Conservation (phyloP, 306 rosid species). For the Casuarina cunninghamiana region DNA sequence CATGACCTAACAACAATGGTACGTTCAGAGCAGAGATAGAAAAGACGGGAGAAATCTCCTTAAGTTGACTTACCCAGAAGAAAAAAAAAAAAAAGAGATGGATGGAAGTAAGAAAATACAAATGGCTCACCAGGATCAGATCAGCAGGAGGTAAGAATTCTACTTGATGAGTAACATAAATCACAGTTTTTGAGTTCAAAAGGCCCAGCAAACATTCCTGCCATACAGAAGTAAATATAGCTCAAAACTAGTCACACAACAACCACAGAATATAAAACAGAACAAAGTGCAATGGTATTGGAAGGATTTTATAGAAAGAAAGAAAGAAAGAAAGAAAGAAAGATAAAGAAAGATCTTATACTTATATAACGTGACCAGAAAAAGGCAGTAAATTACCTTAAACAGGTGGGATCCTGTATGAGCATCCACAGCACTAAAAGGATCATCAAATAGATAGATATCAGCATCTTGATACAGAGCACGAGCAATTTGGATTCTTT, state of each 20-base stretch:
- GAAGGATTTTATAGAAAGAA: not conserved
- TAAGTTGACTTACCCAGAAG: not conserved
- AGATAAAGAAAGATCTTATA: not conserved
- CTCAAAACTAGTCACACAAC: not conserved
- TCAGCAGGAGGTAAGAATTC: slow-evolving; percentile 76
- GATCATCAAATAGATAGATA: slow-evolving; percentile 90
- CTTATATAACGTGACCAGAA: slow-evolving; percentile 12
- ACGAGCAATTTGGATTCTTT: slow-evolving; percentile 88
- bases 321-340: not conserved
- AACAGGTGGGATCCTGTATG: slow-evolving; percentile 95
- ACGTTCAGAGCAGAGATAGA: not conserved
- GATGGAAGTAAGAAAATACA: not conserved
- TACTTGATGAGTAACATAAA: slow-evolving; percentile 82
- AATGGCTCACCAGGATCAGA: slow-evolving; percentile 52
- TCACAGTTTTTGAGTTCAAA: slow-evolving; percentile 60
- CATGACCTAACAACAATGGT: slow-evolving; percentile 58
- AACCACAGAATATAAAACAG: not conserved
- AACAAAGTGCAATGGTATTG: not conserved
- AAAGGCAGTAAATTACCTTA: slow-evolving; percentile 43
- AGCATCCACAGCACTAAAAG: slow-evolving; percentile 92
- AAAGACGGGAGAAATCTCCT: not conserved
- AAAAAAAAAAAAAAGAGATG: not conserved
- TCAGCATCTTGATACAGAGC: slow-evolving; percentile 86
- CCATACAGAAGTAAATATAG: slow-evolving; percentile 6
- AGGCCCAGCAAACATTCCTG: slow-evolving; percentile 69